phyloP scores from a whole-genome alignment of 2,329 filamentous ascomycete species.

The Trichophyton rubrum region DNA sequence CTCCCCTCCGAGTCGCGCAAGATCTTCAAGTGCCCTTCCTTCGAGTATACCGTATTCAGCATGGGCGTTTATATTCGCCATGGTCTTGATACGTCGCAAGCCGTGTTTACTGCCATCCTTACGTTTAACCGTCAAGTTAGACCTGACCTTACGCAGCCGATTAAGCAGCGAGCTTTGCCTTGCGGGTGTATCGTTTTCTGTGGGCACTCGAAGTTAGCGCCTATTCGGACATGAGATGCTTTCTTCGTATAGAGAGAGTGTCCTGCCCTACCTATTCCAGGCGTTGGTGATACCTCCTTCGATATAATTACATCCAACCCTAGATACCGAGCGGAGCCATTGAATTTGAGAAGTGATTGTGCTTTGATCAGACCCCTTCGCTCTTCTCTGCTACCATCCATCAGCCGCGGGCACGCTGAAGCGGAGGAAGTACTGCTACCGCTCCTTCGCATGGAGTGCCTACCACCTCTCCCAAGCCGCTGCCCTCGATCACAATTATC shows the following conservation, averaged over 20 bases:
- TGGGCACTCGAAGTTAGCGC: background rate
- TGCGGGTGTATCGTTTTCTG: background rate
- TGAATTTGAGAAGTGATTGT: slow-evolving; percentile 18
- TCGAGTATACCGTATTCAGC: slow-evolving; percentile 24
- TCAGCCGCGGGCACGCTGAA: slow-evolving; percentile 15
- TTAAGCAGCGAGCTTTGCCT: slow-evolving; percentile 12
- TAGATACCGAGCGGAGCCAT: slow-evolving; percentile 14
- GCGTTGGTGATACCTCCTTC: background rate
- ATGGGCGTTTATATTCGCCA: slow-evolving; percentile 22
- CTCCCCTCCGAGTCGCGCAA: slow-evolving; percentile 33
- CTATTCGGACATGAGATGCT: background rate
- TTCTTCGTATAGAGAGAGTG: background rate
- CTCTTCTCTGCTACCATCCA: slow-evolving; percentile 16
- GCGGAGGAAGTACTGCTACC: slow-evolving; percentile 16
- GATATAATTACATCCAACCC: background rate
- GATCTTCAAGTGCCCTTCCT: slow-evolving; percentile 28
- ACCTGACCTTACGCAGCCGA: slow-evolving; percentile 26
- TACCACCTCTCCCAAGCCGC: background rate
- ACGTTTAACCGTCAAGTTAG: slow-evolving; percentile 19
- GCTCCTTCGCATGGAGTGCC: slow-evolving; percentile 5
- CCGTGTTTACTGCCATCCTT: slow-evolving; percentile 14
- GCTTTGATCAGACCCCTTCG: slow-evolving; percentile 14
- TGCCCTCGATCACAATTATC: background rate
- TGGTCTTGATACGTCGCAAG: slow-evolving; percentile 30
- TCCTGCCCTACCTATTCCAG: background rate